Percentiles rank a stretch among this genome's conserved stretches.
Conservation (phyloP, 371 early-diverging fungal species). For the Actinomortierella ambigua region DNA sequence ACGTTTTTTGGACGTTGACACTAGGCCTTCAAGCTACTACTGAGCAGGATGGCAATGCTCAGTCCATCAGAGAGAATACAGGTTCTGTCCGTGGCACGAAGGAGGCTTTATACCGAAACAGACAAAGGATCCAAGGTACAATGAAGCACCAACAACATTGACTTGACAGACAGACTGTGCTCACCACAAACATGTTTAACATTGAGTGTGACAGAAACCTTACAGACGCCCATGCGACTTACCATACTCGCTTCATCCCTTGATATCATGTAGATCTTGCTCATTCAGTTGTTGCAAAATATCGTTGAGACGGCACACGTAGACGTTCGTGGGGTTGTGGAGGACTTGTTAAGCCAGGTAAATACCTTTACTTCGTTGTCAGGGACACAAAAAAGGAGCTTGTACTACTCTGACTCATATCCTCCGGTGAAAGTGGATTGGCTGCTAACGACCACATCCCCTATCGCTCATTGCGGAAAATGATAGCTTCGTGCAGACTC, state of each 20-base stretch:
- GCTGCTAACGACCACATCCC: too few species aligned
- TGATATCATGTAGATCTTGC: conserved; percentile 17
- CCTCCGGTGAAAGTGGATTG: too few species aligned
- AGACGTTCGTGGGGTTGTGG: conserved; percentile 25
- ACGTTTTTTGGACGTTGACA: neutral
- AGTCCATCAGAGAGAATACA: conserved; percentile 1
- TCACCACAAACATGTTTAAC: neutral
- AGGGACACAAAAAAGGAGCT: too few species aligned
- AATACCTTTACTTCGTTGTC: too few species aligned
- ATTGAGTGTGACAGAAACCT: too few species aligned
- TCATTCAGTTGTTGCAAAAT: conserved; percentile 31
- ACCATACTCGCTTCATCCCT: too few species aligned
- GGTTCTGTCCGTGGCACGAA: conserved; percentile 17
- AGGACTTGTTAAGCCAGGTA: conserved; percentile 39
- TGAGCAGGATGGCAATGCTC: conserved; percentile 25
- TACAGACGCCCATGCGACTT: too few species aligned
- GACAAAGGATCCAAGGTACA: conserved; percentile 41
- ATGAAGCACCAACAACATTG: too few species aligned
- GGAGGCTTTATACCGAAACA: conserved; percentile 21
- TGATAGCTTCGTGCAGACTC: conserved; percentile 50
- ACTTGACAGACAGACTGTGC: neutral
- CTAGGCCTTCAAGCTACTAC: conserved; percentile 33
- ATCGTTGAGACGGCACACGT: conserved; percentile 17
- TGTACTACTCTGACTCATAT: too few species aligned
- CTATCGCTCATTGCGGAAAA: neutral